Base-by-base conservation (phyloP, 352 stramenopile species). In the Pythium sp. region DNA sequence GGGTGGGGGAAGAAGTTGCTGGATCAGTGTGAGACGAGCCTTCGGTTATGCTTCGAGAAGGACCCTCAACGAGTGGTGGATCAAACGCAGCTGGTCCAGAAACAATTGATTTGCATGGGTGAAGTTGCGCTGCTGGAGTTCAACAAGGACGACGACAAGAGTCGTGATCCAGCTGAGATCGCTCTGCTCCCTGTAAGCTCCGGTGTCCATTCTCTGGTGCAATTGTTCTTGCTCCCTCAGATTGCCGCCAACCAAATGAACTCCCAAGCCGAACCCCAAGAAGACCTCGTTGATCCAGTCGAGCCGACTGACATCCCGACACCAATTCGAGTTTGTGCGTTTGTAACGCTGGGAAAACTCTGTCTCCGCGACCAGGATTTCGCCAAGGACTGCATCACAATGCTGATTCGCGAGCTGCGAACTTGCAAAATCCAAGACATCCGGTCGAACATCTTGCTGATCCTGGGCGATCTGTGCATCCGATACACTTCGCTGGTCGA, bases 401-500 rank as follows among this genome's bases (percentile, higher is more conserved):
- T 99, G 75, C 80, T 99, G 46, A 97, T 98, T 53, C 89, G 96
- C 15, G 96, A 99, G 72, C 82, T 99, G 9, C 73, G 93, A 49
- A 90, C 85, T n/a, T 86, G 82, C 51, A 58, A 74, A 11, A 84
- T 90, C 69, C 82, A 93, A 62, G 82, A 95, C 41, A 95, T 99
- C 22, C 89, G 95, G n/a, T 97, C 90, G n/a, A 99, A 99, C 75
- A 96, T 97, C 9, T 70, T 99, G 67, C 72, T 99, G 54, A 97
- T 99, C 28, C 79, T 99, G 18, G 95, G 96, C 15, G 97, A 99
- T 79, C 71, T 99, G 32, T 99, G 94, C 68, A 94, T 99, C 36
- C 88, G 93, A 3, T 99, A 99, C 81, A 99, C 97, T 6, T 95
- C 97, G 36, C 79, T 99, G 36, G 94, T 98, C 11, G 97, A 99